Percentiles rank a stretch among this genome's conserved stretches.
Conservation (phyloP, 2,329 filamentous ascomycete genomes). For the Xylariales sp. region DNA sequence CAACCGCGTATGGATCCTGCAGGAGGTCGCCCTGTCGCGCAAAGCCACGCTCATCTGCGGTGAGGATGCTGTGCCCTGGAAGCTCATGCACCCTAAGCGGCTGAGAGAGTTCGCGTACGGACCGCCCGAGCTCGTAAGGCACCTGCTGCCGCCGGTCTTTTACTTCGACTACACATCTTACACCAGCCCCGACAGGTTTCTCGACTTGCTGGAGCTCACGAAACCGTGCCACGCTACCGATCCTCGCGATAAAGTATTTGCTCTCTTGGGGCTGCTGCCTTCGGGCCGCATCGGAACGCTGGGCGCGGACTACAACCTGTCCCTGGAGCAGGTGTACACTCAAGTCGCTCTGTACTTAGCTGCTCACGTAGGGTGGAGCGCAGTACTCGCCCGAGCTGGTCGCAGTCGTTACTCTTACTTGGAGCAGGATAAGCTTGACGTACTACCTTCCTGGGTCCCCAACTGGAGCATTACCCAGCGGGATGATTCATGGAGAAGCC, state of each 20-base stretch:
- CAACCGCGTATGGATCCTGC: conserved; percentile 9
- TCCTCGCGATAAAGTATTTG: conserved; percentile 10
- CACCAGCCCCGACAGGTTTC: neutral
- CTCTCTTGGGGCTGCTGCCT: conserved; percentile 7
- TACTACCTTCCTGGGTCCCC: neutral
- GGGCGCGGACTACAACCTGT: conserved; percentile 7
- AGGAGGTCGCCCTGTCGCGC: conserved; percentile 9
- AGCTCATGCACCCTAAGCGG: neutral
- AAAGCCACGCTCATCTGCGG: conserved; percentile 7
- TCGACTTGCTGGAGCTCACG: conserved; percentile 3
- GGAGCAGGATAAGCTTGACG: too few relatives aligned
- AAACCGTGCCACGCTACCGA: conserved; percentile 4
- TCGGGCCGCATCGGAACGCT: conserved; percentile 1
- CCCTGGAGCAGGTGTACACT: conserved; percentile 3
- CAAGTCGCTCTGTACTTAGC: conserved; percentile 6
- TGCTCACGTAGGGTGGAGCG: conserved; percentile 1
- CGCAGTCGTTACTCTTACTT: too few relatives aligned
- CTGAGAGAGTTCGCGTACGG: neutral
- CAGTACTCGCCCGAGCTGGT: conserved; percentile 4
- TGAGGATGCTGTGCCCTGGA: conserved; percentile 3
- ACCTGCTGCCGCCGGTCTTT: neutral
- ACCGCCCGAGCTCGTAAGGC: neutral
- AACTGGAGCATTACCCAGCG: neutral
- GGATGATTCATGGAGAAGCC: too few relatives aligned
- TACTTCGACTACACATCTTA: conserved; percentile 3